Conservation (phyloP, 495 filamentous ascomycete species). For the Xylaria castorea region DNA sequence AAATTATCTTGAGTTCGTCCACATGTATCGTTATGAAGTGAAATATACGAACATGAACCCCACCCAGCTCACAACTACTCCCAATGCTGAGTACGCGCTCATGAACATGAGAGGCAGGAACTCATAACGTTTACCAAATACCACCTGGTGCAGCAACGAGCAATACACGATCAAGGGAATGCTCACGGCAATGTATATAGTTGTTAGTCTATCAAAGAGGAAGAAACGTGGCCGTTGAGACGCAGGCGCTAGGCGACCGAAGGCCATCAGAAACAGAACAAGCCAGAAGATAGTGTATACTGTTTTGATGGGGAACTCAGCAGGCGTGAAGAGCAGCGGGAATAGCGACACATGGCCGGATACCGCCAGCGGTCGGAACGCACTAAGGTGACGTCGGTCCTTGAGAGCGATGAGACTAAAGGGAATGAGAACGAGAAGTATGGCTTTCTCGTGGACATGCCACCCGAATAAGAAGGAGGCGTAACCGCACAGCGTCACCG, state of each 20-base stretch:
- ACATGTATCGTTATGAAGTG: conserved; percentile 55
- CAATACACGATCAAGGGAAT: conserved; percentile 91
- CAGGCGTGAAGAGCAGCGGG: conserved; percentile 87
- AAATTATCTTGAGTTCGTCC: neutral
- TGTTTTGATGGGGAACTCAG: conserved; percentile 91
- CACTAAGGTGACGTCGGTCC: conserved; percentile 88
- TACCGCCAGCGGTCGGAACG: conserved; percentile 90
- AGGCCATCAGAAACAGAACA: conserved; percentile 80
- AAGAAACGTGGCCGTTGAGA: conserved; percentile 77
- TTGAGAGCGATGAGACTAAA: conserved; percentile 94
- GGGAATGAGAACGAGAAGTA: conserved; percentile 91
- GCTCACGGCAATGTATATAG: conserved; percentile 83
- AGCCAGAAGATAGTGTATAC: conserved; percentile 95
- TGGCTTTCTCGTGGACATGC: conserved; percentile 98
- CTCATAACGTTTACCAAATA: conserved; percentile 84
- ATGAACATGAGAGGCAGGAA: conserved; percentile 97
- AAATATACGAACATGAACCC: conserved; percentile 96
- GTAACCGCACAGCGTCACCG: conserved; percentile 93
- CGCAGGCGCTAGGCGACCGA: conserved; percentile 86
- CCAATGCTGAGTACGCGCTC: conserved; percentile 91
- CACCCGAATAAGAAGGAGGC: conserved; percentile 97
- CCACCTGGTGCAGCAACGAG: conserved; percentile 78
- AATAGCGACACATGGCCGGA: conserved; percentile 95
- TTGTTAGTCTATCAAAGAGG: conserved; percentile 87
- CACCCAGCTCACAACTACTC: conserved; percentile 96